Percentiles rank a stretch among this genome's conserved stretches.
Conservation (phyloP, 108 stramenopile genomes). For the Bacterosira constricta region DNA sequence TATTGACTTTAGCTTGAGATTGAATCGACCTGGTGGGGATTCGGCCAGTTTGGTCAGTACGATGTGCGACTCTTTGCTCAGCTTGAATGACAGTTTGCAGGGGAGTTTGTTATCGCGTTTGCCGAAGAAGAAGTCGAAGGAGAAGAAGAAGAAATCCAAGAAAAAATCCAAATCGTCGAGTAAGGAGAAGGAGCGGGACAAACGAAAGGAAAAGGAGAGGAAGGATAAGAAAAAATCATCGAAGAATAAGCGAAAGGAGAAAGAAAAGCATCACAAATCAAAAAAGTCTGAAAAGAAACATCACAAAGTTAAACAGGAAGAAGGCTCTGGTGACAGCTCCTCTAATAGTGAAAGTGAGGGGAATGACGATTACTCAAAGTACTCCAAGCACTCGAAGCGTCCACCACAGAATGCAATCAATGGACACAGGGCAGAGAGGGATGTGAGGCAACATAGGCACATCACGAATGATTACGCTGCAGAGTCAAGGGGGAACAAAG, state of each 20-base stretch:
- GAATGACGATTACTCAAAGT: not conserved
- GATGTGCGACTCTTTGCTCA: not conserved
- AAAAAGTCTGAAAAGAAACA: conserved; percentile 2
- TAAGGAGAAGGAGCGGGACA: not conserved
- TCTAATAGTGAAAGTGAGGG: not conserved
- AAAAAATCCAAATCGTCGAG: not conserved
- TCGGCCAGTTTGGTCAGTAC: not conserved
- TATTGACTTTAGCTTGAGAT: not conserved
- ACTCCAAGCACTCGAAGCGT: not conserved
- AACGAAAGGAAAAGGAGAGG: conserved; percentile 5
- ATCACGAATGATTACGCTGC: not conserved
- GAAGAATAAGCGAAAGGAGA: not conserved
- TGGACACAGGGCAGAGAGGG: not conserved
- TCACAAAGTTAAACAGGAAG: not conserved
- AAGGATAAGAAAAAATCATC: not conserved
- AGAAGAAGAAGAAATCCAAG: conserved; percentile 21
- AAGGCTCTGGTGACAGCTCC: conserved; percentile 1
- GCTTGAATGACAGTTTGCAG: not conserved
- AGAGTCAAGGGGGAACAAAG: not conserved
- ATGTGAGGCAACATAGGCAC: not conserved
- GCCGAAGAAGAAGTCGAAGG: conserved; percentile 2
- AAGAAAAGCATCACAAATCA: not conserved
- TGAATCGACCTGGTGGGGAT: not conserved
- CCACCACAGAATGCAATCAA: not conserved
- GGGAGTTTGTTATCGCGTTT: not conserved